Base-by-base conservation (phyloP, 768 basidiomycete genomes). In the Leccinellum rugosiceps region DNA sequence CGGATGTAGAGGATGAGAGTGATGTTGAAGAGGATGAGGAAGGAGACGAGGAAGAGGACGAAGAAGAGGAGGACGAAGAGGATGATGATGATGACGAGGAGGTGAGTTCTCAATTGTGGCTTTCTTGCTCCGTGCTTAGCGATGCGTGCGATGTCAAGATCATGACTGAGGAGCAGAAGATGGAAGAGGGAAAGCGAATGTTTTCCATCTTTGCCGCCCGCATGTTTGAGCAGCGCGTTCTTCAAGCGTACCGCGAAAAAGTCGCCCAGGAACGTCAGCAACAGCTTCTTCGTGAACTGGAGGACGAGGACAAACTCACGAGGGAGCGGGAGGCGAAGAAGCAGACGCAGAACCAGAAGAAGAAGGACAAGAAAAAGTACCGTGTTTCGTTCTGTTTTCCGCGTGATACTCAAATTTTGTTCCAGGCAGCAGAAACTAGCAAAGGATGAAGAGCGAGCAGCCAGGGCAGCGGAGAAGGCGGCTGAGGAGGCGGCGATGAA, bases 121-220 rank as follows among this genome's bases (percentile, higher is more conserved):
- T 50, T 46, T 52, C 41, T 23, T 44, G 60, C 32, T 44, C 38
- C 21, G 34, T 46, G 56, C 58, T 65, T 50, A 59, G 51, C 50
- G 52, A 53, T 55, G 53, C 50, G 44, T 61, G 31, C 50, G 32
- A 41, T 43, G 55, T 59, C 21, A 55, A 88, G 86, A 78, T 83
- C 48, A 84, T 96, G 83, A 94, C 95, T 3, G 95, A 98, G 72
- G 91, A 93, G 73, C 92, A 98, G 76, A 95, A 96, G 76, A 95
- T 96, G 90, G 96, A 98, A 74, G 97, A 98, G 76, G 97, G 97
- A 63, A 94, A 95, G 73, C 85, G 92, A 51, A 99, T 99, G 97
- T 99, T 99, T 78, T 94, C 94, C 62, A 97, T 99, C 74, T 99
- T 99, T 67, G 97, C 97, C 15, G 97, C 97, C 44, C 86, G 97